Percentiles rank a stretch among this genome's conserved stretches.
Evolutionary conservation across 1,139 yeast genomes (phyloP).

Genomic region (Taiozyma sp.): DNA sequence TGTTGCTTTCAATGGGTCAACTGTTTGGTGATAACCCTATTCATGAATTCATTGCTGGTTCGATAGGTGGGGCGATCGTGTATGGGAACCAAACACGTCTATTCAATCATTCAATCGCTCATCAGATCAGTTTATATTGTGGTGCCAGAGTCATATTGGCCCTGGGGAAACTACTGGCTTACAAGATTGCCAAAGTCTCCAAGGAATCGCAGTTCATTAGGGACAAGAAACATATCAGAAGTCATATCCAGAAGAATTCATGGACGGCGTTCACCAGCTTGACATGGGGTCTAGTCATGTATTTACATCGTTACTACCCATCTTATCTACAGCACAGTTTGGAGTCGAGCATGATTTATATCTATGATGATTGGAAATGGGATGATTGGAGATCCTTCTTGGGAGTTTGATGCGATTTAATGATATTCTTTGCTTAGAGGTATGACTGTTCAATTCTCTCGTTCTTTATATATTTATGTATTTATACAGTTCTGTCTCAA

Average conservation of each 20-base stretch:
- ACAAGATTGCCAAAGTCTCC: conserved; percentile 10
- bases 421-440: too few species aligned
- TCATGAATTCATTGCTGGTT: conserved; percentile 57
- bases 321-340: conserved; percentile 61
- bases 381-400: conserved; percentile 19
- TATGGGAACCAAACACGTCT: conserved; percentile 21
- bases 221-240: conserved; percentile 28
- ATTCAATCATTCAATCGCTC: conserved; percentile 42
- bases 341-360: conserved; percentile 68
- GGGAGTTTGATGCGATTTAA: conserved; percentile 8
- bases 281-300: conserved; percentile 77
- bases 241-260: conserved; percentile 38
- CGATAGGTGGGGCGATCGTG: conserved; percentile 48
- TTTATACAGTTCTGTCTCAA: neutral
- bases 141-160: conserved; percentile 53
- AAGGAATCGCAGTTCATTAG: conserved; percentile 5
- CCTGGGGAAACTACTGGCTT: conserved; percentile 37
- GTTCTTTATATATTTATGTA: neutral
- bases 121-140: conserved; percentile 58
- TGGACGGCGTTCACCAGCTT: conserved; percentile 69
- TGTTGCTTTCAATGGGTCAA: conserved; percentile 25
- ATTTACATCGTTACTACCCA: conserved; percentile 61
- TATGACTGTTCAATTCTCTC: neutral
- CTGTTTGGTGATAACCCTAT: conserved; percentile 7
- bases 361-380: conserved; percentile 50